These are phyloP conservation scores for Phoma sp. DNA, from an alignment of 2,329 filamentous ascomycete genomes.

Conservation along the genomic window DNA sequence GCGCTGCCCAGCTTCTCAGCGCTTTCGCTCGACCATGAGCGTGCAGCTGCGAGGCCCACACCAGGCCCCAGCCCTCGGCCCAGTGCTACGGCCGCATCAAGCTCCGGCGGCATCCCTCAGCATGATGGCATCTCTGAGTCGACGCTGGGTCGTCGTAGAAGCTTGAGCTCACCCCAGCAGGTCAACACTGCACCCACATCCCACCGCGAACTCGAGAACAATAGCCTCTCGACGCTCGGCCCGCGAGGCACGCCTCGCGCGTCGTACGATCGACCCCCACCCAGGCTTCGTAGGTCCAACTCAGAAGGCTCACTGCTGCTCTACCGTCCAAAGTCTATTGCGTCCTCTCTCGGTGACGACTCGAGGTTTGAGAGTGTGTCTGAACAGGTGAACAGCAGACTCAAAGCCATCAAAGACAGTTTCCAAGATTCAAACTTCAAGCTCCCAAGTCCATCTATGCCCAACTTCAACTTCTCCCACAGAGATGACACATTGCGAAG, in stretches of 20 bases:
- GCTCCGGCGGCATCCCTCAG: slow-evolving; percentile 24
- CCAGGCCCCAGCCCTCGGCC: slow-evolving; percentile 16
- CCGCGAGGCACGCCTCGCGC: slow-evolving; percentile 12
- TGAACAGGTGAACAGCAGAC: slow-evolving; percentile 84
- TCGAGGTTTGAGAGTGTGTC: slow-evolving; percentile 79
- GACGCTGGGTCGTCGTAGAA: slow-evolving; percentile 14
- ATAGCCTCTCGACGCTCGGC: slow-evolving; percentile 26
- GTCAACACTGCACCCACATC: slow-evolving; percentile 22
- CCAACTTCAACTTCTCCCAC: slow-evolving; percentile 55
- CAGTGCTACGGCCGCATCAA: slow-evolving; percentile 26
- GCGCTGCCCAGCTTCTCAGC: slow-evolving; percentile 44
- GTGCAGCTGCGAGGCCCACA: slow-evolving; percentile 14
- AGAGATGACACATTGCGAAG: slow-evolving; percentile 39
- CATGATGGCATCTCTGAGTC: slow-evolving; percentile 30
- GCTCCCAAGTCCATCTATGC: slow-evolving; percentile 59
- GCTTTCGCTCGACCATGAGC: slow-evolving; percentile 33
- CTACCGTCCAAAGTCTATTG: slow-evolving; percentile 75
- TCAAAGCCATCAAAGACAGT: slow-evolving; percentile 90
- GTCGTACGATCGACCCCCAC: slow-evolving; percentile 25
- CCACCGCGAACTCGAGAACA: slow-evolving; percentile 26
- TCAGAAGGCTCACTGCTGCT: slow-evolving; percentile 80
- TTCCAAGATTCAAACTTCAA: slow-evolving; percentile 83
- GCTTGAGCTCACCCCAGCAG: slow-evolving; percentile 18
- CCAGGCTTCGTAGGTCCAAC: slow-evolving; percentile 63
- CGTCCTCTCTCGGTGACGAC: slow-evolving; percentile 85